These are phyloP conservation scores for Penstemon barbatus DNA, from an alignment of 257 asterid species.

Conservation along the genomic window DNA sequence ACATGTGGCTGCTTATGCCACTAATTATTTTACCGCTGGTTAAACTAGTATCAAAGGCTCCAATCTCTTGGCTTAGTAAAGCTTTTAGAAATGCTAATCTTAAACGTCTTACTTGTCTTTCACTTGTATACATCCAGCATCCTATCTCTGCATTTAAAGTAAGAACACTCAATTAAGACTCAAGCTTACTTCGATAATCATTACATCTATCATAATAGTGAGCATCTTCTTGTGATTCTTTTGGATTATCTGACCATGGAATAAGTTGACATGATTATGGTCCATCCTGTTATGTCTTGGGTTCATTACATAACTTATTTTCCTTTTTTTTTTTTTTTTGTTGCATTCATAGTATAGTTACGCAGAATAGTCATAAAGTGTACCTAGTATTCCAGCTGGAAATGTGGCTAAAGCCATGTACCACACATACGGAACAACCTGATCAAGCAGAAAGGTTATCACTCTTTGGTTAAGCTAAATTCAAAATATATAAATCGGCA, in stretches of 20 bases:
- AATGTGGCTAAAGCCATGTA: slow-evolving; percentile 86
- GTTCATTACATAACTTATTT: not conserved
- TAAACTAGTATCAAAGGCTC: slow-evolving; percentile 74
- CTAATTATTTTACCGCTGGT: slow-evolving; percentile 64
- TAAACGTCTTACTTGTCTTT: slow-evolving; percentile 67
- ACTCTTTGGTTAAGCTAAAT: not conserved
- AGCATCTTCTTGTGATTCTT: not conserved
- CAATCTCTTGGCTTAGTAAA: slow-evolving; percentile 70
- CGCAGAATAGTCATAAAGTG: slow-evolving; percentile 1
- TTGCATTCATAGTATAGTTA: not conserved
- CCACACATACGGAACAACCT: slow-evolving; percentile 86
- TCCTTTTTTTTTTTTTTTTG: not conserved
- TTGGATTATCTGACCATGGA: not conserved
- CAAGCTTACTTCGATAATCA: not conserved
- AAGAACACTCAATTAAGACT: slow-evolving; percentile 4
- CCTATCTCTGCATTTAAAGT: slow-evolving; percentile 64
- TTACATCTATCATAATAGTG: not conserved
- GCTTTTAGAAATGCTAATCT: slow-evolving; percentile 60
- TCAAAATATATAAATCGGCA: too few species aligned
- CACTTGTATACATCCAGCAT: slow-evolving; percentile 89
- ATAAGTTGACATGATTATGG: slow-evolving; percentile 1
- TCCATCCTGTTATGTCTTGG: slow-evolving; percentile 2
- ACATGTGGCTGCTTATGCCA: slow-evolving; percentile 72
- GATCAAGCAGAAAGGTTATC: slow-evolving; percentile 15
- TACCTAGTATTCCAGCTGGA: slow-evolving; percentile 84